Conservation (phyloP, 345 rosid genomes). For the Brassica carinata region DNA sequence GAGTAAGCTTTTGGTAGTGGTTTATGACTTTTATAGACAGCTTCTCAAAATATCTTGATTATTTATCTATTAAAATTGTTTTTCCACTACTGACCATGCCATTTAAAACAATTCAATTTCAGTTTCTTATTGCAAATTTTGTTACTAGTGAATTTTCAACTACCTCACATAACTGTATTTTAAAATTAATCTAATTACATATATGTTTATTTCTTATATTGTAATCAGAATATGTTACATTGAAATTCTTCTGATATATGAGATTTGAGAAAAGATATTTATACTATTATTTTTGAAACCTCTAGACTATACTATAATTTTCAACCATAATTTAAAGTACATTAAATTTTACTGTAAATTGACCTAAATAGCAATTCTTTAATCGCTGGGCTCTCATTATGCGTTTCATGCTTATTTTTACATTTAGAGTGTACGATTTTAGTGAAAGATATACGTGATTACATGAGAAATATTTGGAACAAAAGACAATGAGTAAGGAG, state of each 20-base stretch:
- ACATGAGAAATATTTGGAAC: not conserved
- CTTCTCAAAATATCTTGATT: conserved; percentile 33
- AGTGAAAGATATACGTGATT: not conserved
- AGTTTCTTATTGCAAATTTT: not conserved
- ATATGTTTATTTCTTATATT: not conserved
- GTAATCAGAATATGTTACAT: not conserved
- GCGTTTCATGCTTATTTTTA: not conserved
- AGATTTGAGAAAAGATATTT: not conserved
- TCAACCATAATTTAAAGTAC: not conserved
- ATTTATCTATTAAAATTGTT: not conserved
- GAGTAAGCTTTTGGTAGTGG: conserved; percentile 20
- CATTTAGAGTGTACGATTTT: not conserved
- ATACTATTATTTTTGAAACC: not conserved
- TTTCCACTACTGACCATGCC: not conserved
- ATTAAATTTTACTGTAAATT: not conserved
- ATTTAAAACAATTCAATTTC: not conserved
- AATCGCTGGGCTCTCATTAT: not conserved
- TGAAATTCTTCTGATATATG: not conserved
- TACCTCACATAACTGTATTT: not conserved
- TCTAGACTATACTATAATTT: not conserved
- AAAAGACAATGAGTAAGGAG: not conserved
- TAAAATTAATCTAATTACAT: not conserved
- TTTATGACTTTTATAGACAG: conserved; percentile 27
- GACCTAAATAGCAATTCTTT: not conserved
- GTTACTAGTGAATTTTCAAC: not conserved